Conservation (phyloP, 371 early-diverging fungal species). For the Synchytrium microbalum region DNA sequence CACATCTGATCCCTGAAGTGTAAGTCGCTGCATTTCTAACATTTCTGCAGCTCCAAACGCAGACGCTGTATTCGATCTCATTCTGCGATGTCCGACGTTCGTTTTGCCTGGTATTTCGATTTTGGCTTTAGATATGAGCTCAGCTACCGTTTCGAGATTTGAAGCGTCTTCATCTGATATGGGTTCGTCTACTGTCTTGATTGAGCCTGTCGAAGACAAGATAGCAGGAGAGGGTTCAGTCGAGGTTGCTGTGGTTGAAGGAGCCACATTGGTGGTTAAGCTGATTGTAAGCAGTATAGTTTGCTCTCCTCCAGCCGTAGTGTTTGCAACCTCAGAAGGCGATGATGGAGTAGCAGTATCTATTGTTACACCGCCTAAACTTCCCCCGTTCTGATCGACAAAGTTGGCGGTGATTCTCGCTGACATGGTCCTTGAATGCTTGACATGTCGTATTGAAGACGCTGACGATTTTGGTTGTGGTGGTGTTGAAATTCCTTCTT, state of each 20-base stretch:
- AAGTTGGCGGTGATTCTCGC: not conserved
- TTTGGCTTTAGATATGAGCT: no score
- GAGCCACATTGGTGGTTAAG: not conserved
- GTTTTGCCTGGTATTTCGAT: not conserved
- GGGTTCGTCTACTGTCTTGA: no score
- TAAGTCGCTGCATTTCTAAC: not conserved
- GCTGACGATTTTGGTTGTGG: no score
- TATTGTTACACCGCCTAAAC: not conserved
- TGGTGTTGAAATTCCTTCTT: no score
- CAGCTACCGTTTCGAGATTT: no score
- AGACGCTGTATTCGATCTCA: not conserved
- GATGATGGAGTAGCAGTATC: not conserved
- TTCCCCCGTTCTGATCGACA: not conserved
- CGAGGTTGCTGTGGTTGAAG: no score
- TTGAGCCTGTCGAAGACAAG: no score
- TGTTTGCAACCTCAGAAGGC: not conserved
- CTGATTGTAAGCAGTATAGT: not conserved
- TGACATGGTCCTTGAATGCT: not conserved
- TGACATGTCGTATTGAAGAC: not conserved
- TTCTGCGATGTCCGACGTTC: not conserved
- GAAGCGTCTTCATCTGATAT: not conserved
- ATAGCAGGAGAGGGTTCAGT: no score
- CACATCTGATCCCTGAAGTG: not conserved
- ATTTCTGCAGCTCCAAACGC: not conserved
- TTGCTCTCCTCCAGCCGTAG: no score